Evolutionary conservation across 2,329 filamentous ascomycete species (phyloP), one percentile per base, ranked within the genome.

Genomic region (Paramyrothecium roridum): DNA sequence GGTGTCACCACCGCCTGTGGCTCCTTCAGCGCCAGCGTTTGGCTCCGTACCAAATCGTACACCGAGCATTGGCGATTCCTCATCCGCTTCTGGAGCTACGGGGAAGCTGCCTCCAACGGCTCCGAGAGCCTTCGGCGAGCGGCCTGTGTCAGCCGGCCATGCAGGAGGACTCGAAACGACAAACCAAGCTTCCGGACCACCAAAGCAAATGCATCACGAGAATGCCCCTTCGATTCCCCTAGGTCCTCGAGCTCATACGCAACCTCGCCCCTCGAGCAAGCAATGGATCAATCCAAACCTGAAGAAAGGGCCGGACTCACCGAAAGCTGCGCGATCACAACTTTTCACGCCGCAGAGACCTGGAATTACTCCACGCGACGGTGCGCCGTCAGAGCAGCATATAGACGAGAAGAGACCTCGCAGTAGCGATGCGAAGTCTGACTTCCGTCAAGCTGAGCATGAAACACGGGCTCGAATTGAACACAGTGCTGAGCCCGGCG

Each of bases 221-320:
- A 76, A 74, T 40, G n/a, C 3, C 54, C 74, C 76, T 10, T 67
- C 76, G 8, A 81, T 84, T 50, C 81, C 81, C 3, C 73, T 80
- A 3, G 82, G 81, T 11, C 81, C 81, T 34, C 77, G 82, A 37
- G 77, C 77, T 17, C 80, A 82, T 50, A 73, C 74, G 48, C 74
- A 61, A 21, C 70, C 73, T 56, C 76, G 80, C 8, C 76, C 79
- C 17, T 81, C 80, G 1, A 84, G 81, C 64, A 84, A 83, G 61
- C 82, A 84, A 66, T 85, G 82, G 82, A 80, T 82, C 55, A 83
- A 83, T 52, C 79, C 81, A 3, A 77, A 75, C 26, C 61, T 80
- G 4, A 82, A 79, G 65, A 80, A 80, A 56, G 67, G 71, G 0
- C 77, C 80, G 2, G 79, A 81, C 19, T 83, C 80, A 2, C 81